Evolutionary conservation across 2,329 filamentous ascomycete genomes (phyloP).

Genomic region (Fusarium dlaminii): DNA sequence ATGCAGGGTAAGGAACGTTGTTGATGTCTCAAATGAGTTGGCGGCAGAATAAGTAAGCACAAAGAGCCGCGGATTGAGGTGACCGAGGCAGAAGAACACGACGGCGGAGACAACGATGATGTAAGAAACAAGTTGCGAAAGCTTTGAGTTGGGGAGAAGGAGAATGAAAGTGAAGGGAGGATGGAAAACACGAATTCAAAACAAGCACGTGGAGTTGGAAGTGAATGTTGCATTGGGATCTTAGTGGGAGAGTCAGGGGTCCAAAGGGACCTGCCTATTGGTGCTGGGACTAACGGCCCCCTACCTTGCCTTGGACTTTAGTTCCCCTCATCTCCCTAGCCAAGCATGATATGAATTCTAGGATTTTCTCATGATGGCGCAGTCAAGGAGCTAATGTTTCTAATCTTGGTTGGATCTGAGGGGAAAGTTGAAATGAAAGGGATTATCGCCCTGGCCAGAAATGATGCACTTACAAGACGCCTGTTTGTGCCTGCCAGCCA

Average conservation of each 20-base stretch:
- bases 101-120: conserved; percentile 1
- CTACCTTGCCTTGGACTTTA: conserved; percentile 9
- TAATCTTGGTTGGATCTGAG: conserved; percentile 16
- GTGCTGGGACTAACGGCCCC: conserved; percentile 4
- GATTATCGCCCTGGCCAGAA: conserved; percentile 23
- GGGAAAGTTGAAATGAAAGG: conserved; percentile 40
- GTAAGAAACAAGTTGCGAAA: conserved; percentile 6
- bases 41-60: neutral
- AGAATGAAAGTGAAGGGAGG: conserved; percentile 28
- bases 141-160: neutral
- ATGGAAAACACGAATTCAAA: conserved; percentile 37
- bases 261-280: conserved; percentile 23
- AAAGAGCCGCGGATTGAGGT: conserved; percentile 18
- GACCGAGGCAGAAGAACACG: conserved; percentile 9
- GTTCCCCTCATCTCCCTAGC: conserved; percentile 16
- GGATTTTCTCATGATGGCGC: conserved; percentile 10
- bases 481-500: neutral
- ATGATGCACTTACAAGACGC: conserved; percentile 22
- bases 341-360: conserved; percentile 3
- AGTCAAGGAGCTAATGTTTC: conserved; percentile 23
- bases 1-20: conserved; percentile 12
- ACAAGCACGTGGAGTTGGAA: conserved; percentile 44
- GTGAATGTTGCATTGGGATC: conserved; percentile 27
- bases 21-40: conserved; percentile 5
- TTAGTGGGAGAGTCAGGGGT: conserved; percentile 31